A percentile compares a stretch with the other conserved stretches of the same genome.
Evolutionary conservation across 1,284 basidiomycete species (phyloP).

Genomic region (Ceratobasidium papillatum): DNA sequence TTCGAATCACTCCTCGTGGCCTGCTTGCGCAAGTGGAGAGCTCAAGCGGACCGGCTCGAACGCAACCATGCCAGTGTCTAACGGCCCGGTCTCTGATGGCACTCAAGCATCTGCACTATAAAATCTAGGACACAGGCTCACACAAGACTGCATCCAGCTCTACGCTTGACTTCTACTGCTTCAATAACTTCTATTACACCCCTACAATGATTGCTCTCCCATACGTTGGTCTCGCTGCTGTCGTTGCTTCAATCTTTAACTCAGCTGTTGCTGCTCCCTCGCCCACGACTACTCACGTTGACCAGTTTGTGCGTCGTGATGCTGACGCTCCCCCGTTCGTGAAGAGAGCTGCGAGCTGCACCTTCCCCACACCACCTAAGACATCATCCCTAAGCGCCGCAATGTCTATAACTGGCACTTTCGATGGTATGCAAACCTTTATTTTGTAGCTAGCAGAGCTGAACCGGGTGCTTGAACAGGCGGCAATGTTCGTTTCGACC

Average conservation of each 20-base stretch:
- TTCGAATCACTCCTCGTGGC: too few species aligned
- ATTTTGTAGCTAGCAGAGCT: neutral
- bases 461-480: neutral
- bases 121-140: too few species aligned
- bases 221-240: neutral
- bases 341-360: slow-evolving; percentile 18
- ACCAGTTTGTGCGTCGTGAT: neutral
- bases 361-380: slow-evolving; percentile 18
- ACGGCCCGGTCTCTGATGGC: too few species aligned
- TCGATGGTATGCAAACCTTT: neutral
- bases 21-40: too few species aligned
- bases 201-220: neutral
- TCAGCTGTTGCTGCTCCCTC: slow-evolving; percentile 3
- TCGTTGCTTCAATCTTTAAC: neutral
- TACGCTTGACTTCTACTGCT: too few species aligned
- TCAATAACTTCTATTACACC: neutral
- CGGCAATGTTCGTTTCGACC: slow-evolving; percentile 6
- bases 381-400: neutral
- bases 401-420: slow-evolving; percentile 4
- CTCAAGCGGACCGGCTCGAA: too few species aligned
- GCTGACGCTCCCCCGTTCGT: neutral
- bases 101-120: too few species aligned
- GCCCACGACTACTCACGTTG: slow-evolving; percentile 2
- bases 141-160: too few species aligned
- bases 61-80: too few species aligned